Conservation (phyloP, 495 filamentous ascomycete species). For the Schizothecium vesticola region DNA sequence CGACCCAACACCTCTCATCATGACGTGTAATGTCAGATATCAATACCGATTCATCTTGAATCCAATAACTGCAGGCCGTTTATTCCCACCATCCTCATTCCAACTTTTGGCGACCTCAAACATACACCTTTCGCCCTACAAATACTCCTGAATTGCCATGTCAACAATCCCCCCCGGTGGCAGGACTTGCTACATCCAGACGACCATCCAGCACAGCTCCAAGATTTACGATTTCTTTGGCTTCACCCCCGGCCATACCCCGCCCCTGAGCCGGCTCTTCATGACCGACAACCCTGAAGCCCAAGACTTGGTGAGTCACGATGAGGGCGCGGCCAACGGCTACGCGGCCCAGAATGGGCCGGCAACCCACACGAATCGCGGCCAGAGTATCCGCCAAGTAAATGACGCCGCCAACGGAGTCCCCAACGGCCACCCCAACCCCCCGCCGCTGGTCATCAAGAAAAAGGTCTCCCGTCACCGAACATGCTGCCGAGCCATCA, state of each 20-base stretch:
- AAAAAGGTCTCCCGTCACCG: not conserved
- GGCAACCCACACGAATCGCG: not conserved
- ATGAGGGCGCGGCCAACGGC: not conserved
- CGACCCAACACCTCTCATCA: not conserved
- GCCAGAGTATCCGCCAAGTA: no score
- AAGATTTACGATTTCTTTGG: conserved; percentile 28
- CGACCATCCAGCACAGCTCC: conserved; percentile 15
- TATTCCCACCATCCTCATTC: not conserved
- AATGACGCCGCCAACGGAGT: not conserved
- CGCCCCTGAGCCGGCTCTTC: conserved; percentile 5
- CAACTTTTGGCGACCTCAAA: not conserved
- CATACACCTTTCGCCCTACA: not conserved
- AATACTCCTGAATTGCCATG: not conserved
- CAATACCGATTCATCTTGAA: not conserved
- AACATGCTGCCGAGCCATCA: not conserved
- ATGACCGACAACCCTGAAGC: not conserved
- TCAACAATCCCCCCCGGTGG: not conserved
- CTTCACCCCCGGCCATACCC: conserved; percentile 8
- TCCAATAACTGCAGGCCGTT: not conserved
- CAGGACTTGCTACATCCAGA: conserved; percentile 7
- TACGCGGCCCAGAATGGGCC: not conserved
- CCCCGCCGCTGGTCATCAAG: not conserved
- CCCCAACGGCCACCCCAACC: not conserved
- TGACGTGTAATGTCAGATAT: not conserved
- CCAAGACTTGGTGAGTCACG: not conserved